Evolutionary conservation across 2,329 filamentous ascomycete genomes (phyloP).

Genomic region (Pseudogymnoascus sp.): DNA sequence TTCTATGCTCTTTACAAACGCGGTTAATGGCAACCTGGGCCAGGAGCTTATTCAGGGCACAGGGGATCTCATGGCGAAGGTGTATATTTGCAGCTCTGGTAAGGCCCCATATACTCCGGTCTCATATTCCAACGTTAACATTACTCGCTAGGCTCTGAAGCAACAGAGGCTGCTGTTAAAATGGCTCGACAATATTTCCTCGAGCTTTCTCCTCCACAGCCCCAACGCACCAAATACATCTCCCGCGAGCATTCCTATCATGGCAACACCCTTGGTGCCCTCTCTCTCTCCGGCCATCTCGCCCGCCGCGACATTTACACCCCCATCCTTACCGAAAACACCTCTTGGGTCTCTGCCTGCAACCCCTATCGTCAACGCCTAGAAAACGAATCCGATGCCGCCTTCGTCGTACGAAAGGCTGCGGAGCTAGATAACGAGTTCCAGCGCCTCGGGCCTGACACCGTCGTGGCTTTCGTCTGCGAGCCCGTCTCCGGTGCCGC

Average conservation of each 20-base stretch:
- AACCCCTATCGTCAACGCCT: conserved; percentile 52
- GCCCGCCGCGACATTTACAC: conserved; percentile 49
- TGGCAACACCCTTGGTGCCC: conserved; percentile 57
- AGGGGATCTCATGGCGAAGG: conserved; percentile 40
- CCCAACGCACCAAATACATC: conserved; percentile 52
- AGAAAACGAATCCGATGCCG: conserved; percentile 41
- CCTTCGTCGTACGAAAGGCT: conserved; percentile 50
- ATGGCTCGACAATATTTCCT: conserved; percentile 58
- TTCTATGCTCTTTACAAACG: conserved; percentile 49
- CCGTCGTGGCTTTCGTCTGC: conserved; percentile 56
- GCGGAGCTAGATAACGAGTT: conserved; percentile 57
- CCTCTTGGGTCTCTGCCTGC: conserved; percentile 53
- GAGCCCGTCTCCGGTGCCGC: conserved; percentile 63
- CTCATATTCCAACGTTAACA: not conserved
- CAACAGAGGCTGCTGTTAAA: conserved; percentile 61
- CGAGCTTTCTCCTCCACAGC: conserved; percentile 43
- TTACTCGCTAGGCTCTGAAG: conserved; percentile 49
- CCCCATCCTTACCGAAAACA: conserved; percentile 45
- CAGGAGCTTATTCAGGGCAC: conserved; percentile 34
- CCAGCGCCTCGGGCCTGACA: conserved; percentile 49
- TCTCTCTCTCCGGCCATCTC: conserved; percentile 53
- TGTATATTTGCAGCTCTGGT: conserved; percentile 52
- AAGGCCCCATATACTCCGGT: conserved; percentile 13
- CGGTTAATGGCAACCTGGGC: conserved; percentile 41
- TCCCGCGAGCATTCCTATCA: conserved; percentile 60